phyloP scores from a whole-genome alignment of 176 grass and related monocot genomes.

The Rhipidocladum racemiflorum region DNA sequence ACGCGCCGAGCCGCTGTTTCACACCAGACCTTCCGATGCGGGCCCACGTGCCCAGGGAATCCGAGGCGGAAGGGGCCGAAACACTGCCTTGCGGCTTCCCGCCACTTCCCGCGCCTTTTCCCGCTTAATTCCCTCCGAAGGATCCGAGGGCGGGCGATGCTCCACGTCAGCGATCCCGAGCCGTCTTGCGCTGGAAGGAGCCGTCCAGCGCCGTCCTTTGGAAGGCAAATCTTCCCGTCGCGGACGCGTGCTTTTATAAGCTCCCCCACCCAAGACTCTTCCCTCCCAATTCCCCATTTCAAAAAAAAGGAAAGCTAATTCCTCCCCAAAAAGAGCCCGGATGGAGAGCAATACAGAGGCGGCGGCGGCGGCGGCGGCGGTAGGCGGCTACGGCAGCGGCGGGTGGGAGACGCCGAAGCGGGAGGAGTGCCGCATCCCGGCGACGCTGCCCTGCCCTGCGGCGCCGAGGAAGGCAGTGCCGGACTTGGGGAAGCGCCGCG shows the following conservation, averaged over 20 bases:
- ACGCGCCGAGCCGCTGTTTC: slow-evolving; percentile 15
- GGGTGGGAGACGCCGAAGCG: slow-evolving; percentile 90
- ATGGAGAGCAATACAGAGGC: slow-evolving; percentile 52
- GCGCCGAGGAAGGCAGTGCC: slow-evolving; percentile 60
- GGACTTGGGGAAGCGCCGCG: slow-evolving; percentile 43
- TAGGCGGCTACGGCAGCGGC: background rate
- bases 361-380: background rate
- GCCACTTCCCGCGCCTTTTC: slow-evolving; percentile 21
- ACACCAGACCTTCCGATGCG: slow-evolving; percentile 28
- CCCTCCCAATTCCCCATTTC: slow-evolving; percentile 61
- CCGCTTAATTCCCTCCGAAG: background rate
- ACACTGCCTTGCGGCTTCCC: slow-evolving; percentile 26
- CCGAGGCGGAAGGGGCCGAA: slow-evolving; percentile 37
- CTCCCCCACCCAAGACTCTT: slow-evolving; percentile 26
- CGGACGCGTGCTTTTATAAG: slow-evolving; percentile 31
- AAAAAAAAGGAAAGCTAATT: slow-evolving; percentile 32
- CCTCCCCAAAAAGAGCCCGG: background rate
- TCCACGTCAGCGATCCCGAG: slow-evolving; percentile 32
- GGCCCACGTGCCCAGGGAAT: slow-evolving; percentile 36
- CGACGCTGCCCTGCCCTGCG: slow-evolving; percentile 61
- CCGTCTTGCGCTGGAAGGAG: slow-evolving; percentile 46
- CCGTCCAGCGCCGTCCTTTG: slow-evolving; percentile 48
- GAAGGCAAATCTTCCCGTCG: slow-evolving; percentile 25
- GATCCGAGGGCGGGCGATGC: background rate
- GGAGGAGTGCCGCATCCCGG: slow-evolving; percentile 62